phyloP scores from a whole-genome alignment of 768 basidiomycete species.

The Lentinula sp. region DNA sequence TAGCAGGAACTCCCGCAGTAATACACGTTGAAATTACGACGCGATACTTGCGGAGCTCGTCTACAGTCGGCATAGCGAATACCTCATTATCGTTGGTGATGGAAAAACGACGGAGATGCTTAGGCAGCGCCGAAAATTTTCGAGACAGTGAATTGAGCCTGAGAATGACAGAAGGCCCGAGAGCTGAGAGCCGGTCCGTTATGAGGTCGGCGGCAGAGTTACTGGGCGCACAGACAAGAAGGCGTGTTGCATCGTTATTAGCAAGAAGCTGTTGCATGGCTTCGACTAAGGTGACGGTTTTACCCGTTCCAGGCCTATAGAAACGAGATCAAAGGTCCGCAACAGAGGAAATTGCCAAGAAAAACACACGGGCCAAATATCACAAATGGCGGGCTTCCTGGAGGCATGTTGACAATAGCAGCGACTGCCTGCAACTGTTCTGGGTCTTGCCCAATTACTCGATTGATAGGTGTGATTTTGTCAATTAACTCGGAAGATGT shows the following conservation, averaged over 20 bases:
- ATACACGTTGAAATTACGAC: slow-evolving; percentile 56
- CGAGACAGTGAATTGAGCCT: slow-evolving; percentile 49
- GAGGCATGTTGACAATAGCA: slow-evolving; percentile 36
- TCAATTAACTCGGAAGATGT: slow-evolving; percentile 15
- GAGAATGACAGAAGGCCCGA: slow-evolving; percentile 30
- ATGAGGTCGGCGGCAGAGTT: slow-evolving; percentile 66
- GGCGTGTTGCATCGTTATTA: slow-evolving; percentile 30
- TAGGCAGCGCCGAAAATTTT: slow-evolving; percentile 27
- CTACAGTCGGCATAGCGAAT: slow-evolving; percentile 39
- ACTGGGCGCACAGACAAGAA: slow-evolving; percentile 63
- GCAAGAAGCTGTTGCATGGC: slow-evolving; percentile 51
- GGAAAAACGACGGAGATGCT: slow-evolving; percentile 30
- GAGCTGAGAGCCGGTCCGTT: slow-evolving; percentile 30
- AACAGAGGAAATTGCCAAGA: not conserved
- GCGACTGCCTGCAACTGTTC: slow-evolving; percentile 46
- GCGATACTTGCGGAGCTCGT: slow-evolving; percentile 33
- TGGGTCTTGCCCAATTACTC: slow-evolving; percentile 31
- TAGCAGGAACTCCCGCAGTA: slow-evolving; percentile 41
- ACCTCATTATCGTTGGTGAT: slow-evolving; percentile 30
- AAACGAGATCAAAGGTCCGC: not conserved
- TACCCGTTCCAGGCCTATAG: slow-evolving; percentile 56
- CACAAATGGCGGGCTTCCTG: slow-evolving; percentile 48
- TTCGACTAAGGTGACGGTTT: slow-evolving; percentile 62
- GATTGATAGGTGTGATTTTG: slow-evolving; percentile 20
- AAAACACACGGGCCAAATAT: slow-evolving; percentile 58